A percentile compares a stretch with the other conserved stretches of the same genome.
These are phyloP conservation scores for Lentinula guzmanii DNA, from an alignment of 768 basidiomycete species.

Conservation along the genomic window DNA sequence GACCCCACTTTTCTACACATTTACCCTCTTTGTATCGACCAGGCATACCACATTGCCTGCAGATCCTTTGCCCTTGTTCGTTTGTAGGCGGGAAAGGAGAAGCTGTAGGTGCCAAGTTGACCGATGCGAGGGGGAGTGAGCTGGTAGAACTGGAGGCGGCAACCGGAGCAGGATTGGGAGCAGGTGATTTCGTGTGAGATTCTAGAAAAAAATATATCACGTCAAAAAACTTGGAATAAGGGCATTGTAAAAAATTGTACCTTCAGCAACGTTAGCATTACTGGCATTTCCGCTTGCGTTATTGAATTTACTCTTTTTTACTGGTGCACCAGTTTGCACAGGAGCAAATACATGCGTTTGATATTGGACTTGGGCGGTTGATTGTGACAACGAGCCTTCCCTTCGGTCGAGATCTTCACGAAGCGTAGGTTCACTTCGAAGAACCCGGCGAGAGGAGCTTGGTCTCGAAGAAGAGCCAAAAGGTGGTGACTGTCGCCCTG, in stretches of 20 bases:
- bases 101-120: constrained; percentile 14
- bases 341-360: constrained; percentile 72
- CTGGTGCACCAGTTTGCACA: constrained; percentile 65
- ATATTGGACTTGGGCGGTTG: constrained; percentile 30
- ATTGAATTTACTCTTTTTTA: constrained; percentile 54
- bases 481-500: constrained; percentile 14
- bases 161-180: neutral
- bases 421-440: constrained; percentile 11
- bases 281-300: constrained; percentile 1
- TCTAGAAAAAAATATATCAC: neutral
- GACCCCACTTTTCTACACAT: constrained; percentile 87
- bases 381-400: constrained; percentile 24
- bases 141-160: constrained; percentile 1
- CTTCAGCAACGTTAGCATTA: constrained; percentile 3
- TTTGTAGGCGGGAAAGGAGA: constrained; percentile 42
- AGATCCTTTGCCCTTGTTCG: constrained; percentile 65
- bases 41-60: constrained; percentile 66
- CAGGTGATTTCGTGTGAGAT: neutral
- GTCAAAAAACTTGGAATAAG: neutral
- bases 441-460: neutral
- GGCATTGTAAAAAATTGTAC: constrained; percentile 3
- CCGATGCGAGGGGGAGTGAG: constrained; percentile 14
- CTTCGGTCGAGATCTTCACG: constrained; percentile 16
- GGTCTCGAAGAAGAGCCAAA: constrained; percentile 7
- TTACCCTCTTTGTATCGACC: constrained; percentile 82